Evolutionary conservation across 78 protist genomes (phyloP).

Genomic region (Dictyostelium intermedium): DNA sequence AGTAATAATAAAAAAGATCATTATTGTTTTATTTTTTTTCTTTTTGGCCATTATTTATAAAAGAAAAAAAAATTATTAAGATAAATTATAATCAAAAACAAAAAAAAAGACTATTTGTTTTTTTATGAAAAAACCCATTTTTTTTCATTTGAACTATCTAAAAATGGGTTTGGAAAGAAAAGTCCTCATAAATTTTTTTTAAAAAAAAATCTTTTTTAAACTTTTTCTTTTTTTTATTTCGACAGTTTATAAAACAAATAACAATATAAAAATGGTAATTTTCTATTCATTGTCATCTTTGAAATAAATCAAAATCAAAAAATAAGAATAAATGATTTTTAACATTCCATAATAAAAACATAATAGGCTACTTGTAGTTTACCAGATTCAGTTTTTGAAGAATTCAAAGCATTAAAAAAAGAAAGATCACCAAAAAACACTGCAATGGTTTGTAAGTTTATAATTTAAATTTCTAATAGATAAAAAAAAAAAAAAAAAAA

Average conservation of each 20-base stretch:
- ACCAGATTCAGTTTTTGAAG: background rate
- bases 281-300: background rate
- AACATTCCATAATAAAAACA: background rate
- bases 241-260: background rate
- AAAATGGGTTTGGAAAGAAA: background rate
- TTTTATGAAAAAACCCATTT: background rate
- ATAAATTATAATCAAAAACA: background rate
- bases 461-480: background rate
- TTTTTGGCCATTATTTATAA: no score
- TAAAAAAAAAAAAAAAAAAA: no score
- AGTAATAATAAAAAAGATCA: no score
- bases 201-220: background rate
- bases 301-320: background rate
- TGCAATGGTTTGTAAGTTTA: slow-evolving; percentile 51
- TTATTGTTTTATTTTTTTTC: no score
- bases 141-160: background rate
- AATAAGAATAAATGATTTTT: no score
- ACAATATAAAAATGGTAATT: background rate
- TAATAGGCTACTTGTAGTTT: slow-evolving; percentile 44
- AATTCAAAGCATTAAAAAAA: slow-evolving; percentile 48
- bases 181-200: background rate
- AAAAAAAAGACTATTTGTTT: background rate
- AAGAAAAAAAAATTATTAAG: no score
- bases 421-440: slow-evolving; percentile 24
- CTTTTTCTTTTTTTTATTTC: background rate